Evolutionary conservation across 1,139 yeast species (phyloP).

Genomic region (Sugiyamaella novakii): DNA sequence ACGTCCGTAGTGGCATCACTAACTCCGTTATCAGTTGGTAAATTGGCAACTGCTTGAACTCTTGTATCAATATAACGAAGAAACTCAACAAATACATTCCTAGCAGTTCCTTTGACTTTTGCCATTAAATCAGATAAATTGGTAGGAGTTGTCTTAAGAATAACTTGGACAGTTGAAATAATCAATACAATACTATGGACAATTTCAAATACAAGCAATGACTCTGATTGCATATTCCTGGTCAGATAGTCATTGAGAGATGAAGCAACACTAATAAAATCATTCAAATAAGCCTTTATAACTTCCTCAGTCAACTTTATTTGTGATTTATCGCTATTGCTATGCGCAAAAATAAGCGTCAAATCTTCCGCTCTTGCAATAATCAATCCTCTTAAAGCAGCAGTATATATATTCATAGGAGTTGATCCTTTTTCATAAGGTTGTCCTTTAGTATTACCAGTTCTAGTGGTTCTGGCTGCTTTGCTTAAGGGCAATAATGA

Average conservation of each 20-base stretch:
- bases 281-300: conserved; percentile 42
- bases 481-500: conserved; percentile 50
- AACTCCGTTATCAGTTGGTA: conserved; percentile 67
- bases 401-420: conserved; percentile 59
- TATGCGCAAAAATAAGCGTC: conserved; percentile 27
- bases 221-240: conserved; percentile 32
- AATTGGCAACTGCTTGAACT: conserved; percentile 47
- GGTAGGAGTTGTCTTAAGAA: conserved; percentile 28
- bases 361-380: conserved; percentile 31
- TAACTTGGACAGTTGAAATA: conserved; percentile 26
- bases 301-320: conserved; percentile 40
- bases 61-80: conserved; percentile 57
- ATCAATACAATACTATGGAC: conserved; percentile 32
- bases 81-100: conserved; percentile 58
- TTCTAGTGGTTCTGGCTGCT: conserved; percentile 44
- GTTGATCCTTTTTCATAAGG: conserved; percentile 57
- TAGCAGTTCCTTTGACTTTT: conserved; percentile 36
- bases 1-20: conserved; percentile 69
- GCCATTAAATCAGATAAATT: conserved; percentile 30
- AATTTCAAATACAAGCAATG: conserved; percentile 35
- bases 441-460: conserved; percentile 12
- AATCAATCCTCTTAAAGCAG: conserved; percentile 53
- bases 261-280: conserved; percentile 42
- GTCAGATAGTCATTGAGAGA: conserved; percentile 39
- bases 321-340: conserved; percentile 21